Base-by-base conservation (phyloP, 805 yeast genomes). In the Clavispora carvajalis region DNA sequence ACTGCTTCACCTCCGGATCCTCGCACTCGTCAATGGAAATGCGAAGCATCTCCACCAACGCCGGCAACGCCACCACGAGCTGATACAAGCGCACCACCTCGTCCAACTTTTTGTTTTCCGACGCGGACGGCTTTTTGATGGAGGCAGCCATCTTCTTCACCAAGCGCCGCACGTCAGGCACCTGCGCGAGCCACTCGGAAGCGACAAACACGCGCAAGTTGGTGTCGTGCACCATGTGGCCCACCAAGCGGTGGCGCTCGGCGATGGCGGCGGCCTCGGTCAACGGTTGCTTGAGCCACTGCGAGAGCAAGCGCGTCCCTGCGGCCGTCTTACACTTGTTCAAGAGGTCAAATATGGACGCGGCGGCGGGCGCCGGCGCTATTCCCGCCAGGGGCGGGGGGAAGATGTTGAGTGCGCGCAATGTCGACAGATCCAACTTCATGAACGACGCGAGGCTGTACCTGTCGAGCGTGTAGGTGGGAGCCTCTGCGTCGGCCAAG, bases 201-300 rank as follows among this genome's bases (percentile, higher is more conserved):
- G 82, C 84, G 31, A 90, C 59, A 17, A 73, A 67, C 10, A 80
- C 76, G 44, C 96, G 73, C 39, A 84, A 55, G 47, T 76, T 77
- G 5, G 87, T 63, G 51, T 89, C 85, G 23, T 82, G 76, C n/a
- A 85, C 69, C 48, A 93, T 63, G 43, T 76, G 73, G 21, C 79
- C 83, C n/a, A 91, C 95, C 37, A 93, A 65, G 7, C 67, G 59
- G 48, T 86, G 96, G 37, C 99, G 73, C 33, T 79, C 70, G 29
- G 65, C 59, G 29, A 93, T 89, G 37, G 71, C 78, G 0, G 51
- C 55, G 9, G 73, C 55, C 48, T 79, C 79, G 39, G 95, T 81
- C 36, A 93, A 71, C 1, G 99, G 99, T 62, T 93, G 99, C 56
- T 91, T 93, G 45, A 93, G 71, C 99, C 99, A 93, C 55, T 88